phyloP scores from a whole-genome alignment of 805 yeast genomes.

The Candida patagonica region DNA sequence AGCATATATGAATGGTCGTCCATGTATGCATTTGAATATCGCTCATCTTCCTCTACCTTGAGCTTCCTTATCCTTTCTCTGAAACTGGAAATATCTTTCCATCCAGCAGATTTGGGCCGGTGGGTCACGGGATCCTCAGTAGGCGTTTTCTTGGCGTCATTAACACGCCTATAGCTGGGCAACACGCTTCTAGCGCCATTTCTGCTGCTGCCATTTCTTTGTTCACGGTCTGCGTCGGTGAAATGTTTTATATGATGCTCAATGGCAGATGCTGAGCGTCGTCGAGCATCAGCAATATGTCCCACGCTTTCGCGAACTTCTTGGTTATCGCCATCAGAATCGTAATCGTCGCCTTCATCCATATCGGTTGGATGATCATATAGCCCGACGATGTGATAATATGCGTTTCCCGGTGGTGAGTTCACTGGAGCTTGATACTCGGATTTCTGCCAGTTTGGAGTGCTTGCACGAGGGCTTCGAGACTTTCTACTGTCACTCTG shows the following conservation, averaged over 20 bases:
- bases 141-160: not conserved
- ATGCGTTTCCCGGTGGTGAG: too few species aligned
- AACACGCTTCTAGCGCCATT: not conserved
- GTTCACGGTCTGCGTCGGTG: not conserved
- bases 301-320: not conserved
- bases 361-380: not conserved
- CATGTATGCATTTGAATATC: not conserved
- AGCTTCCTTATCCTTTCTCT: not conserved
- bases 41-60: not conserved
- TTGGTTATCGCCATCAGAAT: not conserved
- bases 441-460: too few species aligned
- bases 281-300: too few species aligned
- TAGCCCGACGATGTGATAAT: not conserved
- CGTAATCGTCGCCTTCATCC: not conserved
- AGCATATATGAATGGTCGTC: not conserved
- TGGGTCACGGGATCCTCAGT: not conserved
- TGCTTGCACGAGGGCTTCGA: too few species aligned
- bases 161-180: not conserved
- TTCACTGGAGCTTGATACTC: too few species aligned
- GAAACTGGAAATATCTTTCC: conserved; percentile 1
- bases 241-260: too few species aligned
- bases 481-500: too few species aligned
- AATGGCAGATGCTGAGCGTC: too few species aligned
- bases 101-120: not conserved
- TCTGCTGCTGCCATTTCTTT: not conserved